These are phyloP conservation scores for Xylaria multiplex DNA, from an alignment of 2,329 filamentous ascomycete species.

Conservation along the genomic window DNA sequence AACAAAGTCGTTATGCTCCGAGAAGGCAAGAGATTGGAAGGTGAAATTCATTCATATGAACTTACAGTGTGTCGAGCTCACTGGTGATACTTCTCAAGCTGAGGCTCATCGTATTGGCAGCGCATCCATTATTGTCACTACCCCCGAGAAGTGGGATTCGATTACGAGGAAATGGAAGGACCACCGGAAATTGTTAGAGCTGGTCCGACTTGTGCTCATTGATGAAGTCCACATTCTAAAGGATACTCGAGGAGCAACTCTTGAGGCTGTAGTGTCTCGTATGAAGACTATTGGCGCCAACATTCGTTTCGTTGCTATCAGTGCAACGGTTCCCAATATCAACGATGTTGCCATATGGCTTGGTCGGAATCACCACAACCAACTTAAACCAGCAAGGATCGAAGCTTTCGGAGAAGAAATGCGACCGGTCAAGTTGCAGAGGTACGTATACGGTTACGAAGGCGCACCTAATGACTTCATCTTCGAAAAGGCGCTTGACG, in stretches of 20 bases:
- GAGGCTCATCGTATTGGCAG: constrained; percentile 75
- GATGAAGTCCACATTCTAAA: constrained; percentile 91
- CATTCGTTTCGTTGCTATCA: constrained; percentile 82
- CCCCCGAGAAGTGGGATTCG: constrained; percentile 92
- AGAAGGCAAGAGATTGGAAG: constrained; percentile 80
- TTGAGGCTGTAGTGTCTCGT: constrained; percentile 85
- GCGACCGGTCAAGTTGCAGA: constrained; percentile 79
- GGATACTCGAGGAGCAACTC: constrained; percentile 78
- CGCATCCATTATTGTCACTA: constrained; percentile 85
- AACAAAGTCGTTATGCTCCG: constrained; percentile 83
- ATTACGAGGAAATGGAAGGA: constrained; percentile 89
- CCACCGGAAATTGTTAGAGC: constrained; percentile 75
- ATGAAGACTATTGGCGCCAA: constrained; percentile 84
- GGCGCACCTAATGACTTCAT: constrained; percentile 74
- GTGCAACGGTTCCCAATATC: constrained; percentile 85
- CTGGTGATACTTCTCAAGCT: constrained; percentile 77
- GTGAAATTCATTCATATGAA: constrained; percentile 75
- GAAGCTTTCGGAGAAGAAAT: constrained; percentile 83
- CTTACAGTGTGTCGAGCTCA: constrained; percentile 78
- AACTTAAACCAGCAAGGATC: constrained; percentile 69
- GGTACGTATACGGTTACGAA: constrained; percentile 79
- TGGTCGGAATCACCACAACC: constrained; percentile 69
- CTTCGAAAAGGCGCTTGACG: constrained; percentile 76
- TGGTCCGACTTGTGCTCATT: constrained; percentile 83
- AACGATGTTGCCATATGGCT: constrained; percentile 84